phyloP scores from a whole-genome alignment of 2,329 filamentous ascomycete genomes.

The Knoxdaviesia capensis region DNA sequence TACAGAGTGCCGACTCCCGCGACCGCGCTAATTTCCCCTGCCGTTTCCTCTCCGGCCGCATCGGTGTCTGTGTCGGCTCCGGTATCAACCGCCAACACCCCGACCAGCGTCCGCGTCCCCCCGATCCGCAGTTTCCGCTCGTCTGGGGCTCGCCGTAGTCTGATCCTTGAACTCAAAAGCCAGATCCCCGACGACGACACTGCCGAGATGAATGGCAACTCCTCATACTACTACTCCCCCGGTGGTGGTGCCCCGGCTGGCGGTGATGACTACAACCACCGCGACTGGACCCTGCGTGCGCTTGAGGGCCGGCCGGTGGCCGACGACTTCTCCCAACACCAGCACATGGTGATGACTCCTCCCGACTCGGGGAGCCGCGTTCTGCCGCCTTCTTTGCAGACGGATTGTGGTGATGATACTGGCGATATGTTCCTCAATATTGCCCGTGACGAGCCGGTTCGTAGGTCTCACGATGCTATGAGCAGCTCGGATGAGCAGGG shows the following conservation, averaged over 20 bases:
- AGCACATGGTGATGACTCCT: too few relatives aligned
- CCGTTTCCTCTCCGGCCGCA: neutral
- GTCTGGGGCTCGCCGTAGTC: constrained; percentile 34
- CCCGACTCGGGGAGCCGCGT: constrained; percentile 4
- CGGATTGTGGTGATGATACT: constrained; percentile 23
- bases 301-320: constrained; percentile 23
- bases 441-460: constrained; percentile 28
- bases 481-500: neutral
- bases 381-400: constrained; percentile 11
- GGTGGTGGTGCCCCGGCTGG: too few relatives aligned
- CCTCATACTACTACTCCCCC: too few relatives aligned
- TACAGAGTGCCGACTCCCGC: constrained; percentile 16
- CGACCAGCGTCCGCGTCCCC: constrained; percentile 19
- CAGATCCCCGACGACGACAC: constrained; percentile 15
- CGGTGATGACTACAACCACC: constrained; percentile 10
- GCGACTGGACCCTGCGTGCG: constrained; percentile 28
- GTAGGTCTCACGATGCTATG: constrained; percentile 15
- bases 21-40: constrained; percentile 9
- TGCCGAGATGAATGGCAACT: constrained; percentile 14
- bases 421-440: constrained; percentile 40
- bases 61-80: too few relatives aligned
- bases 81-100: constrained; percentile 10
- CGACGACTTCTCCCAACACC: too few relatives aligned
- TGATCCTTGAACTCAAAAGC: constrained; percentile 18
- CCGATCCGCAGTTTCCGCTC: constrained; percentile 36